Evolutionary conservation across 2,329 filamentous ascomycete species (phyloP).

Genomic region (Sporothrix brunneoviolacea): DNA sequence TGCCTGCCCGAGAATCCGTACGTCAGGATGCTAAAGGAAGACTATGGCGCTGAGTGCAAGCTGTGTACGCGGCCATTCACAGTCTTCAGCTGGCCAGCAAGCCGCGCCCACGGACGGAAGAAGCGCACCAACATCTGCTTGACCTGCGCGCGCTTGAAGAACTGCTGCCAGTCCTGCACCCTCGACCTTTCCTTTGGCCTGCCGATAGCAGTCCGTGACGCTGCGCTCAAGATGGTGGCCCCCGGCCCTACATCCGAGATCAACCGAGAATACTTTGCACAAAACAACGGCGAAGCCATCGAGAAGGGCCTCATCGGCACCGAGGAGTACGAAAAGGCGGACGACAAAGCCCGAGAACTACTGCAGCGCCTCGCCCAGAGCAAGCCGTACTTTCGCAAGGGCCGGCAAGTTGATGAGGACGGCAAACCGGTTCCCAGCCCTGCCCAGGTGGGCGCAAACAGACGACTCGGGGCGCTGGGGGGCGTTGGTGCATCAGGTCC

Average conservation of each 20-base stretch:
- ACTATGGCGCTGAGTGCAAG: conserved; percentile 83
- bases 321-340: conserved; percentile 93
- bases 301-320: conserved; percentile 75
- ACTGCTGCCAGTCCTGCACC: conserved; percentile 99
- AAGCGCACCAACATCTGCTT: conserved; percentile 94
- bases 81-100: conserved; percentile 89
- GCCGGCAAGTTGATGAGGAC: conserved; percentile 62
- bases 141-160: conserved; percentile 93
- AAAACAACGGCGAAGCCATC: conserved; percentile 92
- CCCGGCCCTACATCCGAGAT: conserved; percentile 87
- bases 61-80: conserved; percentile 93
- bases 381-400: conserved; percentile 92
- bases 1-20: conserved; percentile 96
- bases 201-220: conserved; percentile 90
- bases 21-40: conserved; percentile 98
- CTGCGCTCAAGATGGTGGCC: conserved; percentile 94
- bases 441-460: conserved; percentile 23
- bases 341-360: conserved; percentile 90
- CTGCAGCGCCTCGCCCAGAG: conserved; percentile 78
- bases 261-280: conserved; percentile 95
- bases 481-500: not conserved
- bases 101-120: conserved; percentile 78
- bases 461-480: conserved; percentile 21
- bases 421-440: conserved; percentile 34
- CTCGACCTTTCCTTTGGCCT: conserved; percentile 93